phyloP scores from a whole-genome alignment of 2,329 filamentous ascomycete genomes.

The Diaporthe amygdali region DNA sequence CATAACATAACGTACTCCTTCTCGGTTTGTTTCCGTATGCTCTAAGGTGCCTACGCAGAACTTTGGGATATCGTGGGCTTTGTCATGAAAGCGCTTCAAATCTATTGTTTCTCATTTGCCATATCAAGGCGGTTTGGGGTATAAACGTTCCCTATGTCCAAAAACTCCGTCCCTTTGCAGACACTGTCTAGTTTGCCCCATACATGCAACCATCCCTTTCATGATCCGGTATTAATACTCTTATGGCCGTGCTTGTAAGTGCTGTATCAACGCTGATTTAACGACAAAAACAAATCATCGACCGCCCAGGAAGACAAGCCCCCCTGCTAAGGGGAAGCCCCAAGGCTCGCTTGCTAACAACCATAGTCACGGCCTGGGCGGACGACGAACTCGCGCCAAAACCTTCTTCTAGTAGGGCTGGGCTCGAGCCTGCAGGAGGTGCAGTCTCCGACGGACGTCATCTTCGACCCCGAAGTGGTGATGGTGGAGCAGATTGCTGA shows the following conservation, averaged over 20 bases:
- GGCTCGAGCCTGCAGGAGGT: slow-evolving; percentile 41
- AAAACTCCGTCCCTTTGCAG: slow-evolving; percentile 18
- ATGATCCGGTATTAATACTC: not conserved
- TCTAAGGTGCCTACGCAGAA: not conserved
- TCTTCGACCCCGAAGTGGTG: slow-evolving; percentile 33
- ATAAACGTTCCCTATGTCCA: slow-evolving; percentile 18
- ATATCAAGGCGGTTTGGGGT: slow-evolving; percentile 19
- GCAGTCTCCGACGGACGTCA: slow-evolving; percentile 40
- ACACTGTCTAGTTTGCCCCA: slow-evolving; percentile 11
- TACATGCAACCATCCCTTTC: not conserved
- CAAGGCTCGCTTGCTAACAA: not conserved
- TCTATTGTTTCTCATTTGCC: slow-evolving; percentile 11
- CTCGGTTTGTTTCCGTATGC: not conserved
- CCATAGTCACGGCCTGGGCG: not conserved
- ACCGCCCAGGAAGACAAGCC: not conserved
- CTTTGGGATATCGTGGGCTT: no score
- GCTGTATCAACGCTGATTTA: not conserved
- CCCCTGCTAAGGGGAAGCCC: not conserved
- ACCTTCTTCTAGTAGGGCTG: slow-evolving; percentile 25
- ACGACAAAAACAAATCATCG: not conserved
- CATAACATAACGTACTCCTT: no score
- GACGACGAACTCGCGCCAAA: slow-evolving; percentile 18
- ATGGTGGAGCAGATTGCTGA: slow-evolving; percentile 29
- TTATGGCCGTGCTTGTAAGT: not conserved
- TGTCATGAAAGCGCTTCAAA: not conserved